These are phyloP conservation scores for Cylindrotheca fusiformis DNA, from an alignment of 108 stramenopile species.

Conservation along the genomic window DNA sequence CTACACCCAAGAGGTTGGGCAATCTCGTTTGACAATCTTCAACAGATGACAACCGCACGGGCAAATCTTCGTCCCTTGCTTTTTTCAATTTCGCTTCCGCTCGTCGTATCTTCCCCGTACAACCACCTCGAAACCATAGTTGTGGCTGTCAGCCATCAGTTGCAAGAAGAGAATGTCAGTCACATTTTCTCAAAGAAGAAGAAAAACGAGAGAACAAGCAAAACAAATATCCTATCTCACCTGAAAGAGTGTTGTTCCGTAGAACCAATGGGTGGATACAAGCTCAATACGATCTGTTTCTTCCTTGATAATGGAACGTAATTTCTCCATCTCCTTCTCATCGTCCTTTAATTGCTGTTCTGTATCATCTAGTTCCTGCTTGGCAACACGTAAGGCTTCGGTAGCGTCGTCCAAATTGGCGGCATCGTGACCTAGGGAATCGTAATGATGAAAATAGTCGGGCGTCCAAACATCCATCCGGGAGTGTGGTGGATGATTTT, in stretches of 20 bases:
- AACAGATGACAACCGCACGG: not conserved
- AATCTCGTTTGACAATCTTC: not conserved
- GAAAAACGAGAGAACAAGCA: no score
- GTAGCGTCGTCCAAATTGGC: conserved; percentile 1
- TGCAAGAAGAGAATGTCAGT: no score
- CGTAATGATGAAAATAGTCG: conserved; percentile 8
- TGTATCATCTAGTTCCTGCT: not conserved
- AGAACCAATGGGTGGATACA: conserved; percentile 20
- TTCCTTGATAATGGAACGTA: conserved; percentile 20
- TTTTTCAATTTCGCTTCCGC: conserved; percentile 7
- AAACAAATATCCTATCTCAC: no score
- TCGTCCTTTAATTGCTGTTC: not conserved
- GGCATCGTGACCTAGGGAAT: conserved; percentile 12
- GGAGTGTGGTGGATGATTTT: not conserved
- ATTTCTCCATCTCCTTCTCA: conserved; percentile 6
- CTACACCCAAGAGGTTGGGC: not conserved
- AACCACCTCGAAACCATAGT: conserved; percentile 22
- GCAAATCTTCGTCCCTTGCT: conserved; percentile 11
- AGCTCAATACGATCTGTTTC: conserved; percentile 16
- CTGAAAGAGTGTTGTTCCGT: conserved; percentile 11
- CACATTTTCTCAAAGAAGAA: no score
- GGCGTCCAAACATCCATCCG: not conserved
- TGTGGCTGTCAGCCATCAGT: conserved; percentile 15
- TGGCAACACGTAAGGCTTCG: not conserved
- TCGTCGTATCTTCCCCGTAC: conserved; percentile 19